Evolutionary conservation across 768 basidiomycete species (phyloP).

Genomic region (Calocera cornea): DNA sequence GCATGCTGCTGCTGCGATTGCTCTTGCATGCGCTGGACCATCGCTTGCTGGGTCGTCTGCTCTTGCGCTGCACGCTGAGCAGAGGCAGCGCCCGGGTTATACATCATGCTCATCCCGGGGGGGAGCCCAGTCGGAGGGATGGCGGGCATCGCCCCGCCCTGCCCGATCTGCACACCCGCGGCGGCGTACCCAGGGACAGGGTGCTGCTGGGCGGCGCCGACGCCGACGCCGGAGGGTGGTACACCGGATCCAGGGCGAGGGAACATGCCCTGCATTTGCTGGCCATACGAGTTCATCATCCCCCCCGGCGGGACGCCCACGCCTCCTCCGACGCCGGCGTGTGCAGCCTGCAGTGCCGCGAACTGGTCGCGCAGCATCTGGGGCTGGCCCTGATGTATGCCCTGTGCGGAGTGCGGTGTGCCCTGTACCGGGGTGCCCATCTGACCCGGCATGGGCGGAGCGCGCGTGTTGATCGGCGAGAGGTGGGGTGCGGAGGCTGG

Average conservation of each 20-base stretch:
- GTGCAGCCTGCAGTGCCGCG: background rate
- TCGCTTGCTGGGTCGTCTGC: background rate
- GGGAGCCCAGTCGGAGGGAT: constrained; percentile 4
- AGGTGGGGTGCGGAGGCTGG: background rate
- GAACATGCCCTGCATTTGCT: background rate
- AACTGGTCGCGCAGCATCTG: background rate
- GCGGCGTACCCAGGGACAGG: background rate
- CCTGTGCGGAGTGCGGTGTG: background rate
- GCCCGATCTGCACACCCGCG: background rate
- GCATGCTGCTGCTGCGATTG: constrained; percentile 4
- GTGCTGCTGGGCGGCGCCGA: background rate
- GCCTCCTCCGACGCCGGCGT: background rate
- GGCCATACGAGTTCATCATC: background rate
- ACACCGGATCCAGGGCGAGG: background rate
- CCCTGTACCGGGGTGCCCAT: background rate
- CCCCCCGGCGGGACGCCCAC: background rate
- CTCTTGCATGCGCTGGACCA: constrained; percentile 6
- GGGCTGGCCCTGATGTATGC: background rate
- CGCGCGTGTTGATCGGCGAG: background rate
- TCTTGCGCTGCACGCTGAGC: background rate
- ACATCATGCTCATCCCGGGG: constrained; percentile 9
- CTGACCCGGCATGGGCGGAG: background rate
- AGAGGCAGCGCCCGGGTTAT: background rate
- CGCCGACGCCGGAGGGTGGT: background rate
- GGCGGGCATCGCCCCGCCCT: background rate